Base-by-base conservation (phyloP, 805 yeast genomes). In the Wickerhamiella nectarea region DNA sequence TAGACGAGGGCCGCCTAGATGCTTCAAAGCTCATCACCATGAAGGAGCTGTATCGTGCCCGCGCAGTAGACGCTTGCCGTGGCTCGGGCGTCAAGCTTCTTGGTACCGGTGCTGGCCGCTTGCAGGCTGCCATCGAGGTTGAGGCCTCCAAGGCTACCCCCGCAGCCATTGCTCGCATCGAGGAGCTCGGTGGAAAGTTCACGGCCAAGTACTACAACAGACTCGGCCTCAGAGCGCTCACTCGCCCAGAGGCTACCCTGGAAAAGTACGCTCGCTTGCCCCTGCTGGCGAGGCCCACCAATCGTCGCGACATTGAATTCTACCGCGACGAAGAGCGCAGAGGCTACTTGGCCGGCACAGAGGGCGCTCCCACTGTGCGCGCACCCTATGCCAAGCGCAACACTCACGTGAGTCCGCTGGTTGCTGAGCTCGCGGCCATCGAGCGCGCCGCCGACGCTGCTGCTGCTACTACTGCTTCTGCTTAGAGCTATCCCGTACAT, bases 131-230 rank as follows among this genome's bases (percentile, higher is more conserved):
- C 29, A 63, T 87, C 45, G 72, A 74, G 51, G 74, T 89, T 43
- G 93, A 85, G 58, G 94, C 94, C 8, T 73, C 87, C 2, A 75
- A 74, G 56, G 96, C 95, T 1, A 74, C 95, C 0, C 60, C 62
- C 15, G 70, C 72, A 11, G 95, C 95, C 12, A 79, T 89, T 46
- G 64, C 68, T 45, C 68, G 78, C 2, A 78, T 91, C 46, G 94
- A 84, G 59, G 64, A 54, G 17, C 69, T 74, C 4, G 94, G 93
- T 20, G 83, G 93, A 29, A 70, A 71, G 38, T 83, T 76, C 62
- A 75, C 80, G 12, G 78, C 95, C 4, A 71, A 72, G 47, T 89
- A 78, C 60, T 80, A 72, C 57, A 73, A 75, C 41, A 69, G 73
- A 37, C 63, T 85, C 26, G 78, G 83, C 3, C 72, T 81, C 55